Evolutionary conservation across 2,329 filamentous ascomycete species (phyloP).

Genomic region (Colletotrichum orchidophilum): DNA sequence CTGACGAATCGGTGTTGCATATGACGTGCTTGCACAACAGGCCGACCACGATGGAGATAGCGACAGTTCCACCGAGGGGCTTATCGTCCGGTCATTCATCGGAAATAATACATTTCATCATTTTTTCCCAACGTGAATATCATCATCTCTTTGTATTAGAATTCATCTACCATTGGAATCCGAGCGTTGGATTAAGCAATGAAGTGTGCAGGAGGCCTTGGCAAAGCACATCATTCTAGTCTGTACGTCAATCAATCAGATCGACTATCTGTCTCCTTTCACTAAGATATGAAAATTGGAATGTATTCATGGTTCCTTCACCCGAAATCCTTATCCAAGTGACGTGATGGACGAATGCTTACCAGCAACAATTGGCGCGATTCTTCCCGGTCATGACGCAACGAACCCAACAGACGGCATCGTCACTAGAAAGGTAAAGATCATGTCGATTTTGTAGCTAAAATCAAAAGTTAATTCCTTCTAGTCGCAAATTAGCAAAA

Average conservation of each 20-base stretch:
- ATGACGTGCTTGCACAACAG: conserved; percentile 5
- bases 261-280: too few relatives aligned
- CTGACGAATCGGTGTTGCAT: conserved; percentile 1
- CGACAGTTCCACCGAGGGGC: background rate
- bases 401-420: background rate
- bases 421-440: background rate
- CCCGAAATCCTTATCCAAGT: background rate
- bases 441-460: background rate
- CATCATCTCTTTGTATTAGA: too few relatives aligned
- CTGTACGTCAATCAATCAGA: too few relatives aligned
- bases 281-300: too few relatives aligned
- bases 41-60: background rate
- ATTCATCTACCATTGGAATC: too few relatives aligned
- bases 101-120: too few relatives aligned
- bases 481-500: too few relatives aligned
- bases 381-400: background rate
- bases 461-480: background rate
- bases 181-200: too few relatives aligned
- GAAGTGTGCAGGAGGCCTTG: too few relatives aligned
- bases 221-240: too few relatives aligned
- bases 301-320: background rate
- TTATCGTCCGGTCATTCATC: background rate
- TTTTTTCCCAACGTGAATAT: too few relatives aligned
- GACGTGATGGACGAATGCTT: background rate
- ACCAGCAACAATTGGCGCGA: background rate